Evolutionary conservation across 345 rosid species (phyloP).

Genomic region (Arabidopsis arenosa): DNA sequence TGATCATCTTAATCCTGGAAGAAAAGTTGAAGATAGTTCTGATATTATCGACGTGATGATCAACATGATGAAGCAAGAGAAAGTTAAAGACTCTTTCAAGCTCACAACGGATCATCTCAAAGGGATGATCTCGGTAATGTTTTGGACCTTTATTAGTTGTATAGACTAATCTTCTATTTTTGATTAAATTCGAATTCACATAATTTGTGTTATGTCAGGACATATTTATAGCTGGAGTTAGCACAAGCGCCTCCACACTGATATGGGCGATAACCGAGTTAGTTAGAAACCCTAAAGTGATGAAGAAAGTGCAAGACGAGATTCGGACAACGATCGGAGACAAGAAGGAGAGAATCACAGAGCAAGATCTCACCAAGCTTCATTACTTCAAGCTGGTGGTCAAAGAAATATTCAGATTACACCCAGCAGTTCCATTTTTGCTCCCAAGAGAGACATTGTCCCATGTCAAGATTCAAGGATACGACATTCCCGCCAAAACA

Average conservation of each 20-base stretch:
- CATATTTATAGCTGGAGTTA: slow-evolving; percentile 53
- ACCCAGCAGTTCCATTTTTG: slow-evolving; percentile 56
- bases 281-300: slow-evolving; percentile 44
- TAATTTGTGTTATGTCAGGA: slow-evolving; percentile 32
- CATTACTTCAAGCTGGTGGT: slow-evolving; percentile 51
- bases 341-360: slow-evolving; percentile 40
- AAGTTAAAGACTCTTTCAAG: slow-evolving; percentile 21
- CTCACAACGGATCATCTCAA: slow-evolving; percentile 50
- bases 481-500: slow-evolving; percentile 46
- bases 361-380: slow-evolving; percentile 45
- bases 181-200: no score
- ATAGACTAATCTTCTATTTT: neutral
- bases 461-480: slow-evolving; percentile 46
- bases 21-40: neutral
- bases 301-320: slow-evolving; percentile 54
- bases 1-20: slow-evolving; percentile 33
- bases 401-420: slow-evolving; percentile 61
- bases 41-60: slow-evolving; percentile 57
- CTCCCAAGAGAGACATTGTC: slow-evolving; percentile 54
- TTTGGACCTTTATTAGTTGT: neutral
- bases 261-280: slow-evolving; percentile 55
- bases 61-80: slow-evolving; percentile 40
- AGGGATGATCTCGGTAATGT: slow-evolving; percentile 54
- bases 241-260: slow-evolving; percentile 42
- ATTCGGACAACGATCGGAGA: slow-evolving; percentile 38